A percentile compares a stretch with the other conserved stretches of the same genome.
Conservation (phyloP, 1,139 yeast species). For the Kodamaea sp. region DNA sequence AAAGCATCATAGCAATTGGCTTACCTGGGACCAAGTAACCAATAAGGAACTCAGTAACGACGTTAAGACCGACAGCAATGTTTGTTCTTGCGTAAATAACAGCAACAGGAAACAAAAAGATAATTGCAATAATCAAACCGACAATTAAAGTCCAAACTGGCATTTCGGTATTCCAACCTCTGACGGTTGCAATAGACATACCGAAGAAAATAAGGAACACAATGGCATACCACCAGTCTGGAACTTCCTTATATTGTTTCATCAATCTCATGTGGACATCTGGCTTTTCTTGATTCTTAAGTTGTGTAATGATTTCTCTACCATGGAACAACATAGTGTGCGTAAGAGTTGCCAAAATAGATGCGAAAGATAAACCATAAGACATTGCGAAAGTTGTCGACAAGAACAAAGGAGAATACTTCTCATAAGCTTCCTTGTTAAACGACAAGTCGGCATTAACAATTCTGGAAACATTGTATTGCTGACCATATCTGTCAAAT, state of each 20-base stretch:
- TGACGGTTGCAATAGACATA: conserved; percentile 35
- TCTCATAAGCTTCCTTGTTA: conserved; percentile 44
- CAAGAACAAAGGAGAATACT: conserved; percentile 56
- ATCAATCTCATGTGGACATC: conserved; percentile 65
- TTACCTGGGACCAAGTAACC: conserved; percentile 49
- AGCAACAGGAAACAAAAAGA: conserved; percentile 44
- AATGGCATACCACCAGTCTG: conserved; percentile 62
- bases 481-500: conserved; percentile 33
- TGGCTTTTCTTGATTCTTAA: conserved; percentile 42
- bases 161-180: conserved; percentile 44
- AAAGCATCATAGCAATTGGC: conserved; percentile 47
- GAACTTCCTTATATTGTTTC: conserved; percentile 56
- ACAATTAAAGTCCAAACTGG: conserved; percentile 38
- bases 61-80: conserved; percentile 45
- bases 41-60: conserved; percentile 42
- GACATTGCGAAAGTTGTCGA: conserved; percentile 61
- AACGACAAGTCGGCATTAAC: conserved; percentile 43
- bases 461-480: conserved; percentile 40
- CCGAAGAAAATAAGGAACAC: conserved; percentile 40
- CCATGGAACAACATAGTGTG: conserved; percentile 59
- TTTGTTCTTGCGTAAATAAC: conserved; percentile 41
- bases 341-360: conserved; percentile 53
- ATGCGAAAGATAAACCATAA: conserved; percentile 63
- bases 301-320: conserved; percentile 43
- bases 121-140: conserved; percentile 38